phyloP scores from a whole-genome alignment of 2,329 filamentous ascomycete species.

The Cladophialophora bantiana region DNA sequence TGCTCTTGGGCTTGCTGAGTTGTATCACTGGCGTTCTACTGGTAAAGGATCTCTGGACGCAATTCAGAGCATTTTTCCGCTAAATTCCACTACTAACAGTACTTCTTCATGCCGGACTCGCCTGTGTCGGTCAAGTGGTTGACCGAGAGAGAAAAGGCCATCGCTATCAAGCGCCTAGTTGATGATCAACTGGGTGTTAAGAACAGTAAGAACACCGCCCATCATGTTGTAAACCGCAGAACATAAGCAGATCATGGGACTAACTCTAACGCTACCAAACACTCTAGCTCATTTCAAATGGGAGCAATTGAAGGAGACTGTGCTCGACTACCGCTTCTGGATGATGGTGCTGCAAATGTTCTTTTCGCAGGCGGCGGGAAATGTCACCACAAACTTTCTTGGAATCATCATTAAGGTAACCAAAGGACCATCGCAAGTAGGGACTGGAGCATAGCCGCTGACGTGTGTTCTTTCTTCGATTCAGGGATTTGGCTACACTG shows the following conservation, averaged over 20 bases:
- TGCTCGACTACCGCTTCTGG: slow-evolving; percentile 65
- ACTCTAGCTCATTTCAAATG: slow-evolving; percentile 50
- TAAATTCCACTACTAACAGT: slow-evolving; percentile 12
- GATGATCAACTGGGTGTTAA: slow-evolving; percentile 66
- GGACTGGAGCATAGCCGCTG: too few species aligned
- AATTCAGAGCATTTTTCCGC: slow-evolving; percentile 27
- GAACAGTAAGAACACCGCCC: slow-evolving; percentile 47
- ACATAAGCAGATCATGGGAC: too few species aligned
- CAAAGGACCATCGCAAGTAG: too few species aligned
- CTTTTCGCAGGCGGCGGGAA: slow-evolving; percentile 24
- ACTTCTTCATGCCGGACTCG: slow-evolving; percentile 62
- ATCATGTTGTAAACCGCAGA: not conserved
- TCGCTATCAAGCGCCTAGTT: slow-evolving; percentile 63
- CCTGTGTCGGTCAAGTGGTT: slow-evolving; percentile 62
- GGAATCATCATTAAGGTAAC: slow-evolving; percentile 25
- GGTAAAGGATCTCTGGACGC: slow-evolving; percentile 10
- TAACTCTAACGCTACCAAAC: too few species aligned
- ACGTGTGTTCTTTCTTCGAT: not conserved
- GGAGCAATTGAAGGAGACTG: slow-evolving; percentile 56
- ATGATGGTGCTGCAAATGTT: slow-evolving; percentile 56
- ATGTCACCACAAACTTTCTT: slow-evolving; percentile 25
- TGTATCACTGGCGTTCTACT: slow-evolving; percentile 36
- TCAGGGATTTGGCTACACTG: slow-evolving; percentile 23
- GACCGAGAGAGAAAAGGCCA: slow-evolving; percentile 58
- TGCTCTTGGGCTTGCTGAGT: slow-evolving; percentile 46